phyloP scores from a whole-genome alignment of 164 flowering plant genomes.

The Cinnamomum micranthum region DNA sequence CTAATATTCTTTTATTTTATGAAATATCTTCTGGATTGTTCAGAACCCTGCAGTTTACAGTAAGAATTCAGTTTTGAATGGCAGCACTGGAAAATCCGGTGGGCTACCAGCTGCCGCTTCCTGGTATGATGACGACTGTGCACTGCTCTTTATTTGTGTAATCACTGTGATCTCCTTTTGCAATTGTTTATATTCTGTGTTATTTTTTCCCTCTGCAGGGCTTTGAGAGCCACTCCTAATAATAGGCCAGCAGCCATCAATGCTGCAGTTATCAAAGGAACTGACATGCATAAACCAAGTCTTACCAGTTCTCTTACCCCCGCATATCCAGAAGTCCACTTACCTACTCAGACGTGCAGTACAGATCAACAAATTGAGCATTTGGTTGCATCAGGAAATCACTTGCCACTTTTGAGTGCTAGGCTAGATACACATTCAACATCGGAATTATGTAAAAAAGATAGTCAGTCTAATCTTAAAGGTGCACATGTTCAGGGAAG shows the following conservation, averaged over 20 bases:
- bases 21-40: too few relatives aligned
- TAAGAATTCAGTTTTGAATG: constrained; percentile 1
- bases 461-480: neutral
- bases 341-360: neutral
- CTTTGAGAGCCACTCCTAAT: constrained; percentile 3
- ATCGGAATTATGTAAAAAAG: neutral
- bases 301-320: neutral
- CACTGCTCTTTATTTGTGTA: neutral
- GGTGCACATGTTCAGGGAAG: neutral
- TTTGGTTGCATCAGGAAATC: constrained; percentile 1
- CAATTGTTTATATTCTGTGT: neutral
- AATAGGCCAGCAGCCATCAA: constrained; percentile 1
- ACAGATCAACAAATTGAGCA: neutral
- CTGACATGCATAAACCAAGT: constrained; percentile 3
- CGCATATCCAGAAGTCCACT: neutral
- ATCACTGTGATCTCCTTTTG: neutral
- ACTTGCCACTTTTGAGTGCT: neutral
- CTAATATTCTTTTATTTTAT: neutral
- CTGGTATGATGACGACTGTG: neutral
- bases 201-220: constrained; percentile 3
- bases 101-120: constrained; percentile 9
- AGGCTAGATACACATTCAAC: neutral
- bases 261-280: constrained; percentile 6
- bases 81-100: constrained; percentile 7
- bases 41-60: constrained; percentile 1